Percentiles rank a stretch among this genome's conserved stretches.
Evolutionary conservation across 176 grass and related monocot species (phyloP).

Genomic region (Phragmites australis): DNA sequence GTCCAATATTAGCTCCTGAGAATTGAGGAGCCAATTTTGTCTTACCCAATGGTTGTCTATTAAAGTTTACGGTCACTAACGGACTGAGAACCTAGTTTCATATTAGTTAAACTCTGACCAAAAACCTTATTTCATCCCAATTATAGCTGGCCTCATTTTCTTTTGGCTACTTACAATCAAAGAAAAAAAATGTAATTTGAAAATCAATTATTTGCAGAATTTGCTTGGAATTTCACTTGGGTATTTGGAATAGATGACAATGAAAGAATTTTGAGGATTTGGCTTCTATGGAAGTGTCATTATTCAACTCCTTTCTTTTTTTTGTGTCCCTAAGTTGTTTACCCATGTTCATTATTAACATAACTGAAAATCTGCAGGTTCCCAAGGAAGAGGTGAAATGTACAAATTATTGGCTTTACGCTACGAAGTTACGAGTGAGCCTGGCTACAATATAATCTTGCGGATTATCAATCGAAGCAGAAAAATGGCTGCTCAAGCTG

Average conservation of each 20-base stretch:
- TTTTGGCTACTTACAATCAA: neutral
- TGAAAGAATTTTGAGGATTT: neutral
- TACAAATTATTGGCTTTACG: conserved; percentile 40
- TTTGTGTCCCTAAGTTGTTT: neutral
- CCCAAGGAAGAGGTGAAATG: conserved; percentile 35
- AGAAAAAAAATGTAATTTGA: neutral
- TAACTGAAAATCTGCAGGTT: conserved; percentile 24
- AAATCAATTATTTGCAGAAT: neutral
- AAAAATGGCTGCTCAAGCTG: conserved; percentile 28
- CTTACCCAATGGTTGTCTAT: neutral
- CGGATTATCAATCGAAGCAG: conserved; percentile 24
- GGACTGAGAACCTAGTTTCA: neutral
- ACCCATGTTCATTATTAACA: neutral
- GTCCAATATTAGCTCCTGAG: neutral
- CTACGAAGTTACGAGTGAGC: conserved; percentile 7
- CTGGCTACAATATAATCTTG: conserved; percentile 45
- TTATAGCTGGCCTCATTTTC: neutral
- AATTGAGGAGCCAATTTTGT: neutral
- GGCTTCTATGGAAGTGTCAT: neutral
- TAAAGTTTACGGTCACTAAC: neutral
- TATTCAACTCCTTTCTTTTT: neutral
- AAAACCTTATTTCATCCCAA: neutral
- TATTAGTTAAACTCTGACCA: neutral
- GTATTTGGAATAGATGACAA: neutral
- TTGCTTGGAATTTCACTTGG: neutral